A percentile compares a stretch with the other conserved stretches of the same genome.
Evolutionary conservation across 2,329 filamentous ascomycete species (phyloP).

Genomic region (Penicillium sp.): DNA sequence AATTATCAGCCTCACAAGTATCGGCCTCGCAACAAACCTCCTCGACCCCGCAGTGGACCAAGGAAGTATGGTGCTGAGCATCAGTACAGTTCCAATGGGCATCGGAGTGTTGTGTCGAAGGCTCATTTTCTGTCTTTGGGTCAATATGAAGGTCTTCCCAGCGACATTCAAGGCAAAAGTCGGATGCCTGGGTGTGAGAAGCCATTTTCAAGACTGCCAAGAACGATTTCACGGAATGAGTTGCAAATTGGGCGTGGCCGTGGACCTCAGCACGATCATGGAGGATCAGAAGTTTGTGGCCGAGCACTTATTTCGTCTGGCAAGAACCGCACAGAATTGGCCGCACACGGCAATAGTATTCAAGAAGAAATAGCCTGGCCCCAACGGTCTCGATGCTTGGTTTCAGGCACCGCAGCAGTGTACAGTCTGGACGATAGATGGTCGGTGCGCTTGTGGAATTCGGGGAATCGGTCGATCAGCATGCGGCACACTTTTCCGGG

Average conservation of each 20-base stretch:
- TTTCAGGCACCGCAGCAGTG: too few relatives aligned
- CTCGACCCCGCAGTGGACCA: conserved; percentile 25
- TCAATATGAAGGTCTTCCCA: conserved; percentile 37
- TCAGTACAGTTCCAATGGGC: conserved; percentile 27
- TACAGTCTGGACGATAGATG: too few relatives aligned
- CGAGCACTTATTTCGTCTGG: too few relatives aligned
- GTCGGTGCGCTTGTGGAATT: too few relatives aligned
- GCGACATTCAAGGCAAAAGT: conserved; percentile 39
- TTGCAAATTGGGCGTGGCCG: too few relatives aligned
- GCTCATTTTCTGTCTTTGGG: conserved; percentile 22
- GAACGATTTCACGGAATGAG: background rate
- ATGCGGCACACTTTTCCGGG: too few relatives aligned
- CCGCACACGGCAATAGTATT: too few relatives aligned
- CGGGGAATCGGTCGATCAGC: background rate
- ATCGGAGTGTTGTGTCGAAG: conserved; percentile 16
- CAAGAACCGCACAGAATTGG: too few relatives aligned
- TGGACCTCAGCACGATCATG: too few relatives aligned
- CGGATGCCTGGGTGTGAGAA: conserved; percentile 25
- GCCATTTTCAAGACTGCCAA: conserved; percentile 24
- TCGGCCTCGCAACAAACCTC: conserved; percentile 38
- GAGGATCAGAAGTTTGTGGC: too few relatives aligned
- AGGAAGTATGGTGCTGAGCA: conserved; percentile 23
- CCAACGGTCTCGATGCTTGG: too few relatives aligned
- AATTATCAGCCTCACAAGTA: conserved; percentile 20
- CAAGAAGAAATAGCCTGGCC: too few relatives aligned